These are phyloP conservation scores for Claviceps pazoutovae DNA, from an alignment of 2,329 filamentous ascomycete genomes.

Conservation along the genomic window DNA sequence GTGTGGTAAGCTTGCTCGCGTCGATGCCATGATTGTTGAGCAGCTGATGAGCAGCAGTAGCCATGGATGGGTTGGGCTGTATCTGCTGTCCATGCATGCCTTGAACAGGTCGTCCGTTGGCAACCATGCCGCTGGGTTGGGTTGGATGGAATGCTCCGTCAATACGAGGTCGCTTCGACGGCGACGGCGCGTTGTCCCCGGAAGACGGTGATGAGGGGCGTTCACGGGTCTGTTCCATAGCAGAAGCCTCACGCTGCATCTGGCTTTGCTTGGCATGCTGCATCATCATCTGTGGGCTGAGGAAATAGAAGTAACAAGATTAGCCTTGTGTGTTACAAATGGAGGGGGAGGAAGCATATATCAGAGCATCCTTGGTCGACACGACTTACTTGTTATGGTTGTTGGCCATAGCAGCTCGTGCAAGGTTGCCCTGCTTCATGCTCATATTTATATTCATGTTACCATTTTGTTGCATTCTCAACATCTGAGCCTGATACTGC, in stretches of 20 bases:
- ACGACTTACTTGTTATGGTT: conserved; percentile 54
- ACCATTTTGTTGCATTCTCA: conserved; percentile 49
- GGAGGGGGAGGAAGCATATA: not conserved
- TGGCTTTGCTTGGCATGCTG: conserved; percentile 59
- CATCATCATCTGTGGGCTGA: conserved; percentile 57
- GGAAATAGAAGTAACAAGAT: not conserved
- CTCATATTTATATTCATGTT: conserved; percentile 43
- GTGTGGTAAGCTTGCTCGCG: conserved; percentile 55
- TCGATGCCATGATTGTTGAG: conserved; percentile 60
- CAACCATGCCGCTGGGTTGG: conserved; percentile 51
- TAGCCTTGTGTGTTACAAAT: not conserved
- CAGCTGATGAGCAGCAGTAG: conserved; percentile 43
- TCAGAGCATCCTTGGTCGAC: not conserved
- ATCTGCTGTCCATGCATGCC: conserved; percentile 61
- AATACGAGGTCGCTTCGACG: conserved; percentile 77
- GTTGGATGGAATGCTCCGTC: conserved; percentile 61
- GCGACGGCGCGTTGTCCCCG: conserved; percentile 79
- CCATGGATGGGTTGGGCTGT: conserved; percentile 35
- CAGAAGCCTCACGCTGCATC: conserved; percentile 79
- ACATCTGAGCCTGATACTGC: conserved; percentile 46
- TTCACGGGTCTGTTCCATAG: conserved; percentile 71
- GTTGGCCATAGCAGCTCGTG: conserved; percentile 66
- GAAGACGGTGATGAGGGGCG: conserved; percentile 71
- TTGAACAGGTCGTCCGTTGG: conserved; percentile 56
- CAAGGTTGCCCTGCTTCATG: conserved; percentile 47